Evolutionary conservation across 2,329 filamentous ascomycete species (phyloP).

Genomic region (Penicillium concentricum): DNA sequence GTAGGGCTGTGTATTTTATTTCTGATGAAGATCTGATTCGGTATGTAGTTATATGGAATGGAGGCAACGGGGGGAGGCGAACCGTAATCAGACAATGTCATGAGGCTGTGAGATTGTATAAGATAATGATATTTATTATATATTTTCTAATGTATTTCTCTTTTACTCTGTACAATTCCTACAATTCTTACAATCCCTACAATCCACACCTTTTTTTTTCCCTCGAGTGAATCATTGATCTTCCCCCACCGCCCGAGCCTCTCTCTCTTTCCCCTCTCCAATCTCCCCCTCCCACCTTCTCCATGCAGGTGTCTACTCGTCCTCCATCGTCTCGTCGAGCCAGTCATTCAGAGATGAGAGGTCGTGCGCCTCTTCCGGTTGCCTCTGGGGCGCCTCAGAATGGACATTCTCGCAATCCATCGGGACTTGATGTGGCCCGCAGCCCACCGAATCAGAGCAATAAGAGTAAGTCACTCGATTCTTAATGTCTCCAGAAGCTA

Average conservation of each 20-base stretch:
- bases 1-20: neutral
- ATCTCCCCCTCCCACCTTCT: constrained; percentile 18
- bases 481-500: constrained; percentile 9
- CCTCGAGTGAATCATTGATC: neutral
- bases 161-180: no score
- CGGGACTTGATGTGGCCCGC: constrained; percentile 47
- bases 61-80: constrained; percentile 22
- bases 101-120: neutral
- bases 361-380: constrained; percentile 40
- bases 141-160: no score
- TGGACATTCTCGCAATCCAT: constrained; percentile 44
- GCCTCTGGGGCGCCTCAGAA: constrained; percentile 39
- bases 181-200: no score
- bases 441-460: constrained; percentile 48
- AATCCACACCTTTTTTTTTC: no score
- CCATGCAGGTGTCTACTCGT: constrained; percentile 27
- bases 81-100: constrained; percentile 16
- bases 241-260: constrained; percentile 16
- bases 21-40: neutral
- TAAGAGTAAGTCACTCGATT: constrained; percentile 32
- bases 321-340: constrained; percentile 22
- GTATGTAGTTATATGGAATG: constrained; percentile 12
- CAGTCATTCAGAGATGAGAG: constrained; percentile 42
- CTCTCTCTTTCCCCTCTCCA: constrained; percentile 14
- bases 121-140: neutral